Evolutionary conservation across 148 eudicot genomes (phyloP).

Genomic region (Tetragonia tetragonoides): DNA sequence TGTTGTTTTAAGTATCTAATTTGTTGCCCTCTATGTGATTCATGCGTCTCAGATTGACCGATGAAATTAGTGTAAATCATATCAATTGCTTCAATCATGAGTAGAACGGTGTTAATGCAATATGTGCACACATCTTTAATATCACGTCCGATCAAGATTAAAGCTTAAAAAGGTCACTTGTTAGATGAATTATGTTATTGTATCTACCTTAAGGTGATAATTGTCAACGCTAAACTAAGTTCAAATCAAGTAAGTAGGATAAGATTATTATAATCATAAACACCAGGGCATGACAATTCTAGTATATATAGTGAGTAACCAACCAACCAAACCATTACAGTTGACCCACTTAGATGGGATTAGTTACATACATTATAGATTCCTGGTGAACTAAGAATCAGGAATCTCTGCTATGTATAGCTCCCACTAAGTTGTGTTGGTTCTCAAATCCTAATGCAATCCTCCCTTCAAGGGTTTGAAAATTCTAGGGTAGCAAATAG

Average conservation of each 20-base stretch:
- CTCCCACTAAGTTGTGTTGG: not conserved
- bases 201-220: no score
- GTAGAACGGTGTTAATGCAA: no score
- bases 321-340: not conserved
- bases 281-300: no score
- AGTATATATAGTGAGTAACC: not conserved
- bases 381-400: not conserved
- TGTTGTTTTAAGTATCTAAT: no score
- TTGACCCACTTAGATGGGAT: not conserved
- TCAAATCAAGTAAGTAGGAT: no score
- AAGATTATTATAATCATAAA: no score
- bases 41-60: not conserved
- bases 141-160: no score
- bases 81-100: not conserved
- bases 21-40: not conserved
- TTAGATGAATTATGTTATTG: not conserved
- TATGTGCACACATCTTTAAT: no score
- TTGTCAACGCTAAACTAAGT: no score
- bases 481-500: not conserved
- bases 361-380: not conserved
- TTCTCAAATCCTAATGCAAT: not conserved
- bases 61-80: no score
- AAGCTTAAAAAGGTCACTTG: not conserved
- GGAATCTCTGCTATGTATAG: not conserved
- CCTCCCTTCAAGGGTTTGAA: not conserved